Percentiles rank a stretch among this genome's conserved stretches.
Evolutionary conservation across 306 rosid species (phyloP).

Genomic region (Fagus sylvatica): DNA sequence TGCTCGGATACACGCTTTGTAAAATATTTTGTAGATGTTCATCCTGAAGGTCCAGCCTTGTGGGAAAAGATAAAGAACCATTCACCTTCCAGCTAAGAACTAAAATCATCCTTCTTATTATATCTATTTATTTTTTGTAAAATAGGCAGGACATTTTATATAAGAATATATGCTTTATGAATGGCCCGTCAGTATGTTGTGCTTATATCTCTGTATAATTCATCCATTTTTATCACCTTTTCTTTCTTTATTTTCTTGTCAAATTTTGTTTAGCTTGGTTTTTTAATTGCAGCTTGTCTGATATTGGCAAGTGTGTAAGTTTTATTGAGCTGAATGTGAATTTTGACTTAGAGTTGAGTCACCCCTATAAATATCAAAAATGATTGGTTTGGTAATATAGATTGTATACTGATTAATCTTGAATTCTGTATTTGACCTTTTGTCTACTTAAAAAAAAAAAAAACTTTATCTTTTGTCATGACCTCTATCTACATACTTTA

Average conservation of each 20-base stretch:
- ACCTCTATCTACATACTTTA: too few species aligned
- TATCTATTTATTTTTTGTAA: not conserved
- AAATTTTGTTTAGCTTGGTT: not conserved
- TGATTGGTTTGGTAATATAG: not conserved
- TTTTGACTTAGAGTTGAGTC: not conserved
- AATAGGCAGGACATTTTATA: not conserved
- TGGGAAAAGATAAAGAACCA: constrained; percentile 54
- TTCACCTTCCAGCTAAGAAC: constrained; percentile 26
- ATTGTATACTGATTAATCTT: too few species aligned
- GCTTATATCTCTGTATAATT: not conserved
- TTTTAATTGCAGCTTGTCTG: not conserved
- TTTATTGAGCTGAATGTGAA: not conserved
- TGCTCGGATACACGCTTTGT: constrained; percentile 54
- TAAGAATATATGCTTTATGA: not conserved
- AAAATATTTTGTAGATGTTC: constrained; percentile 60
- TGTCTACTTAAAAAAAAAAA: too few species aligned
- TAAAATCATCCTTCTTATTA: not conserved
- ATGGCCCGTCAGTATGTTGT: not conserved
- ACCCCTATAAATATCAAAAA: not conserved
- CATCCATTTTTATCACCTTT: not conserved
- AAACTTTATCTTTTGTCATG: too few species aligned
- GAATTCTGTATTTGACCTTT: too few species aligned
- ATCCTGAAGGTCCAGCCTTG: constrained; percentile 63
- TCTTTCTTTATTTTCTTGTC: not conserved
- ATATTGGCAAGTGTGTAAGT: not conserved